Evolutionary conservation across 1,284 basidiomycete species (phyloP).

Genomic region (Pholiota adiposa): DNA sequence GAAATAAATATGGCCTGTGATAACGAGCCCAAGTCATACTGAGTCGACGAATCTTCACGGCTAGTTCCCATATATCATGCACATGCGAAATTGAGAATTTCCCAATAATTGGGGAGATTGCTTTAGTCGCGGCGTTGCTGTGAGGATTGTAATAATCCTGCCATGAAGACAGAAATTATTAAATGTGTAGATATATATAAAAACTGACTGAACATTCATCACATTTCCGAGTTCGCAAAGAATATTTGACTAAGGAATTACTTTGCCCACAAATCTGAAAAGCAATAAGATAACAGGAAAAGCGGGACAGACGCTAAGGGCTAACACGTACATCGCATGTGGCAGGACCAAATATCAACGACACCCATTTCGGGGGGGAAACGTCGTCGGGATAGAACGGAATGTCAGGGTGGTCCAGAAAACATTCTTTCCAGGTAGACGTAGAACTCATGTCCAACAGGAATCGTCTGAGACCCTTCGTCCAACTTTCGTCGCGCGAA

Average conservation of each 20-base stretch:
- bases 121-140: neutral
- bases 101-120: neutral
- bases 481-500: conserved; percentile 18
- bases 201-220: neutral
- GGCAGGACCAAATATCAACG: conserved; percentile 20
- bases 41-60: neutral
- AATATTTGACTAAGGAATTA: neutral
- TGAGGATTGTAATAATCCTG: neutral
- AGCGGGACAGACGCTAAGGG: neutral
- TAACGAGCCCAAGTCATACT: neutral
- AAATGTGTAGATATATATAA: no score
- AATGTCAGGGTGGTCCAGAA: neutral
- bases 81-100: neutral
- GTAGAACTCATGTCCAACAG: neutral
- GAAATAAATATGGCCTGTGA: no score
- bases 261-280: neutral
- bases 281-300: neutral
- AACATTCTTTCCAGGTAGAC: neutral
- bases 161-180: neutral
- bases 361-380: neutral
- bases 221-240: neutral
- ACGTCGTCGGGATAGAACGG: neutral
- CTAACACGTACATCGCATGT: conserved; percentile 21
- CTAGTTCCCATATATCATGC: neutral
- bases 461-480: conserved; percentile 16